These are phyloP conservation scores for barley (Hordeum vulgare) DNA, from an alignment of 176 grass and related monocot species.

Conservation along the genomic window MorexV3_pseudomolecules_assembly NC_058518.1:493752429-493752928, in stretches of 20 bases:
- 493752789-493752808: slow-evolving; percentile 23
- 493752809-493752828: slow-evolving; percentile 19
- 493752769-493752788: background rate
- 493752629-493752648: slow-evolving; percentile 46
- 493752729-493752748: slow-evolving; percentile 46
- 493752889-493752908: background rate
- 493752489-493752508: slow-evolving; percentile 15
- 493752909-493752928: background rate
- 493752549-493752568: background rate
- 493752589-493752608: slow-evolving; percentile 26
- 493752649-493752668: slow-evolving; percentile 73
- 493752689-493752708: background rate
- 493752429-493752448: slow-evolving; percentile 8
- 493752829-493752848: background rate
- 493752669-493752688: slow-evolving; percentile 42
- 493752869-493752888: no score
- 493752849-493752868: background rate
- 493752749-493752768: slow-evolving; percentile 13
- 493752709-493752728: background rate
- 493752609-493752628: slow-evolving; percentile 21
- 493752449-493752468: slow-evolving; percentile 27
- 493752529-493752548: slow-evolving; percentile 21
- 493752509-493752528: slow-evolving; percentile 21
- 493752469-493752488: slow-evolving; percentile 76
- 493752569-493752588: slow-evolving; percentile 20